Evolutionary conservation across 805 yeast species (phyloP).

Genomic region (Pichia pseudocactophila): DNA sequence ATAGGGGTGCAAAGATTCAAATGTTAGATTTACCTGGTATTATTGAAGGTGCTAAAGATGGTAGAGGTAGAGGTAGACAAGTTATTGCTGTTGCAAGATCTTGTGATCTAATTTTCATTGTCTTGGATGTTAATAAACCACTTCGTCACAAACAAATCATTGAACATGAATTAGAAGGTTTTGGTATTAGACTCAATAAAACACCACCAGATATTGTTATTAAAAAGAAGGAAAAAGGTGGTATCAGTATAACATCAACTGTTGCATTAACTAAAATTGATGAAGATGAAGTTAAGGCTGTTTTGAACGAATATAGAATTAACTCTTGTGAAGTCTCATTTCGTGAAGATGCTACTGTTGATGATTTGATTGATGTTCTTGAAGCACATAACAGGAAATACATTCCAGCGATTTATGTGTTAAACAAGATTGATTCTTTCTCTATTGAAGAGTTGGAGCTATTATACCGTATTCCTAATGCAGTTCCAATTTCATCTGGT

Average conservation of each 20-base stretch:
- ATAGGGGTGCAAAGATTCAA: constrained; percentile 95
- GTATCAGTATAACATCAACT: constrained; percentile 86
- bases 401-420: constrained; percentile 89
- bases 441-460: constrained; percentile 89
- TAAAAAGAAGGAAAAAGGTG: constrained; percentile 93
- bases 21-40: constrained; percentile 90
- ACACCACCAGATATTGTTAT: constrained; percentile 88
- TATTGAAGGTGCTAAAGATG: constrained; percentile 86
- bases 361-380: constrained; percentile 87
- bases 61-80: constrained; percentile 89
- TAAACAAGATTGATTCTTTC: constrained; percentile 93
- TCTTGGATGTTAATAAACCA: constrained; percentile 93
- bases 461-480: constrained; percentile 87
- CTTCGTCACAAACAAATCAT: constrained; percentile 88
- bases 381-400: constrained; percentile 88
- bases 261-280: constrained; percentile 88
- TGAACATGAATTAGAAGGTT: constrained; percentile 93
- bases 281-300: constrained; percentile 90
- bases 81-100: constrained; percentile 99
- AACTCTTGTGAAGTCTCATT: constrained; percentile 94
- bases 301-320: constrained; percentile 89
- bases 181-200: constrained; percentile 90
- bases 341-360: constrained; percentile 96
- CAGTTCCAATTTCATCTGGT: constrained; percentile 94
- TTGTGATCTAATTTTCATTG: constrained; percentile 86